A percentile compares a stretch with the other conserved stretches of the same genome.
Evolutionary conservation across 202 grass and related monocot genomes (phyloP).

Genomic region (Schoenoplectus tabernaemontani): DNA sequence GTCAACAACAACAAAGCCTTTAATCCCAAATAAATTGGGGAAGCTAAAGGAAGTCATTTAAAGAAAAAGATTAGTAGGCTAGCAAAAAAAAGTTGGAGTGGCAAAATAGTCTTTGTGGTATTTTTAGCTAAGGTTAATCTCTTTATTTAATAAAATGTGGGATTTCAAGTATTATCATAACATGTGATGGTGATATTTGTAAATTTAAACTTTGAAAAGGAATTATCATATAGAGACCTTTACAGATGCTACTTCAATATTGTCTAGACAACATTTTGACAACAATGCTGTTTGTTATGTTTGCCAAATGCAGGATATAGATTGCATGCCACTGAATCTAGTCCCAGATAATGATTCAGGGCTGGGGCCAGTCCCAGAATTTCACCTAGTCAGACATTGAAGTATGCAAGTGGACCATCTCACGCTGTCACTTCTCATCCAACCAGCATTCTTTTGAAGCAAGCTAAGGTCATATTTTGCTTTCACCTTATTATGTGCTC

Average conservation of each 20-base stretch:
- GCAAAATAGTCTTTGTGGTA: neutral
- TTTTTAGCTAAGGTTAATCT: neutral
- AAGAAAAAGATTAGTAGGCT: neutral
- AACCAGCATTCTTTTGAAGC: slow-evolving; percentile 52
- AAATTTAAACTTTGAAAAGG: neutral
- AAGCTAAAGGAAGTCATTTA: neutral
- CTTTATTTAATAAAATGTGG: neutral
- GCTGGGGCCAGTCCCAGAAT: slow-evolving; percentile 31
- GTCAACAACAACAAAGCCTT: too few relatives aligned
- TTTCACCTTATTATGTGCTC: slow-evolving; percentile 8
- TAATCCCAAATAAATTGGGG: too few relatives aligned
- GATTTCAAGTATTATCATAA: neutral
- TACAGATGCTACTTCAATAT: neutral
- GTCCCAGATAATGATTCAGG: slow-evolving; percentile 40
- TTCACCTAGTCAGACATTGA: slow-evolving; percentile 34
- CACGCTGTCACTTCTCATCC: slow-evolving; percentile 40
- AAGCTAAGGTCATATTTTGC: slow-evolving; percentile 42
- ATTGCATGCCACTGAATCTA: slow-evolving; percentile 83
- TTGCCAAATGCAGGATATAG: slow-evolving; percentile 66
- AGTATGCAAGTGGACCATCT: slow-evolving; percentile 35
- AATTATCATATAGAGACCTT: neutral
- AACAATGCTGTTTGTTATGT: neutral
- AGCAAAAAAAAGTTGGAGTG: neutral
- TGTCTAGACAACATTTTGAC: neutral
- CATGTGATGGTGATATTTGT: neutral